Evolutionary conservation across 495 filamentous ascomycete species (phyloP), one percentile per base, ranked within the genome.

Genomic region (Penicillium antarcticum): DNA sequence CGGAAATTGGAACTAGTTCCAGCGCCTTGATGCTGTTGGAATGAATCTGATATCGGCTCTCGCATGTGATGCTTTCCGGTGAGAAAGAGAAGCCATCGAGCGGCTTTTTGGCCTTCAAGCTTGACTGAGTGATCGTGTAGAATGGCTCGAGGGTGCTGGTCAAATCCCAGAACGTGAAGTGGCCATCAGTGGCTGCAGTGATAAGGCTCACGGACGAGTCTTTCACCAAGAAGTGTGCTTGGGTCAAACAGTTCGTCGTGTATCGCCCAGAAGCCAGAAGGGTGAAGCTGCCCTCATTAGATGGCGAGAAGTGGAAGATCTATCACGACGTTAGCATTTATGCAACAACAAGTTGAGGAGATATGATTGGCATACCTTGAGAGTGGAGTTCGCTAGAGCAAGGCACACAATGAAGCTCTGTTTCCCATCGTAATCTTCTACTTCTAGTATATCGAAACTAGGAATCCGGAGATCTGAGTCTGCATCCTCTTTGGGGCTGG

Each of bases 191-290:
- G 9, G 78, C 76, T 11, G 82, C 71, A 5, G 89, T 83, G 6
- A 86, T 67, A 0, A 86, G 62, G 12, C 55, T 52, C 19, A 70
- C 42, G 1, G 62, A 54, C 1, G 60, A 63, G 29, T 51, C 51
- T 7, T 52, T 51, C n/a, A 69, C 40, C 24, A 70, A 45, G 13
- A 90, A 74, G 55, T 81, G 77, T 3, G 80, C 73, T 65, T 92
- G 87, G 6, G 86, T 95, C 34, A 94, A 72, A 61, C 92, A 97
- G 19, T 84, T 83, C 7, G 87, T 88, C 19, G 82, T 87, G 62
- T 97, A 96, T 23, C 64, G 77, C 2, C 80, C 84, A 33, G 60
- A 62, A 0, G 77, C 70, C 1, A 89, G 51, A 1, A 88, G 67
- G 2, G 56, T 68, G 67, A 90, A 92, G 13, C 37, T 18, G 31